Evolutionary conservation across 2,329 filamentous ascomycete species (phyloP).

Genomic region (Dothiorella sarmentorum): DNA sequence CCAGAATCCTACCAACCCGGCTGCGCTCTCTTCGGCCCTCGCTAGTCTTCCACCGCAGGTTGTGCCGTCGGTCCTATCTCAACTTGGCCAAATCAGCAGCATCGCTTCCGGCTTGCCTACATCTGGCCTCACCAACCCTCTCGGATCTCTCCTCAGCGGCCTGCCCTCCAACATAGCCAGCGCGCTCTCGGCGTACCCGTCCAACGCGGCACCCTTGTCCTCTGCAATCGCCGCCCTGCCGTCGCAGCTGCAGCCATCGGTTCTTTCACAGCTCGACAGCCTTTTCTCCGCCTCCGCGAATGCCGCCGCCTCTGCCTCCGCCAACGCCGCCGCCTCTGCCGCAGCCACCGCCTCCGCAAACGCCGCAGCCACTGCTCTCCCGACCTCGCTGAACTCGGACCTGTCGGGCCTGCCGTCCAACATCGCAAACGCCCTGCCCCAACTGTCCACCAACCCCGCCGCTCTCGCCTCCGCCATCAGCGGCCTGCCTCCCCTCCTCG

Average conservation of each 20-base stretch:
- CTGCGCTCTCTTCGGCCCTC: not conserved
- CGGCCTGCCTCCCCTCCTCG: not conserved
- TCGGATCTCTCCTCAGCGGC: not conserved
- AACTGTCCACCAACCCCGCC: not conserved
- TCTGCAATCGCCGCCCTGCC: not conserved
- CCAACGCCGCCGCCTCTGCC: too few relatives aligned
- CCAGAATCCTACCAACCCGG: not conserved
- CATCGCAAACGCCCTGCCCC: not conserved
- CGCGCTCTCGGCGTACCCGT: not conserved
- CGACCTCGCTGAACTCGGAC: not conserved
- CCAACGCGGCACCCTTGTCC: not conserved
- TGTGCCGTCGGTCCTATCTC: too few relatives aligned
- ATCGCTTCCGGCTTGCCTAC: too few relatives aligned
- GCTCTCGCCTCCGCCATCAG: not conserved
- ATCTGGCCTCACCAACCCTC: too few relatives aligned
- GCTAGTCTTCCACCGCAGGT: not conserved
- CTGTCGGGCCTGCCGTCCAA: not conserved
- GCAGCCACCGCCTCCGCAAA: too few relatives aligned
- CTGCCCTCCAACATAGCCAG: not conserved
- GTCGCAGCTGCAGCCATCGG: not conserved
- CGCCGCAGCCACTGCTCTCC: too few relatives aligned
- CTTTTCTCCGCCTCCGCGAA: too few relatives aligned
- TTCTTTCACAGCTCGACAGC: not conserved
- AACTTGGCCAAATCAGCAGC: too few relatives aligned
- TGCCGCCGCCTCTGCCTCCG: too few relatives aligned